Conservation (phyloP, 2,329 filamentous ascomycete species). For the Teratosphaeria zuluensis region DNA sequence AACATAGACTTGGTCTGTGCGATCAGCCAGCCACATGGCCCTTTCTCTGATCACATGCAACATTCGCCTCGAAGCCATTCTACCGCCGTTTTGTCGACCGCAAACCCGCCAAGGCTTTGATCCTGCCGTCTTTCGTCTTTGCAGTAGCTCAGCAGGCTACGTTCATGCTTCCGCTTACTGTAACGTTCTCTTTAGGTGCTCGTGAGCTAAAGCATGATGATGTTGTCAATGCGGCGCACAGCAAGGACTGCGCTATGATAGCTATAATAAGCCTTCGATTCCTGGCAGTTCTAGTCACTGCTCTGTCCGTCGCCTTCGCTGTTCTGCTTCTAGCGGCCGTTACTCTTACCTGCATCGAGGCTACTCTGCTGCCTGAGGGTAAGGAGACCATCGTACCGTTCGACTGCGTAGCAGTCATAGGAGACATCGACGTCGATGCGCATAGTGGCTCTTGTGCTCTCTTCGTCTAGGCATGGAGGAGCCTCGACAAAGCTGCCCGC, state of each 20-base stretch:
- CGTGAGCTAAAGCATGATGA: conserved; percentile 16
- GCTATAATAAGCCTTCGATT: conserved; percentile 32
- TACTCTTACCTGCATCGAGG: conserved; percentile 72
- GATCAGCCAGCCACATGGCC: too few relatives aligned
- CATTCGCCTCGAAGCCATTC: conserved; percentile 45
- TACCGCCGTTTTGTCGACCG: conserved; percentile 60
- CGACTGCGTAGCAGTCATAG: conserved; percentile 67
- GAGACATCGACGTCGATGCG: conserved; percentile 61
- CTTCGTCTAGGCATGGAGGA: conserved; percentile 67
- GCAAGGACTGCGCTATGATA: conserved; percentile 18
- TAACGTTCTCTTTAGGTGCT: conserved; percentile 40
- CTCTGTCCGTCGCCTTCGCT: conserved; percentile 47
- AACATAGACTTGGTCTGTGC: too few relatives aligned
- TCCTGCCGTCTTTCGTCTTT: conserved; percentile 56
- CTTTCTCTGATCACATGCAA: background rate
- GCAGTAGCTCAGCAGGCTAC: conserved; percentile 45
- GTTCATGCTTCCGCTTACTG: conserved; percentile 38
- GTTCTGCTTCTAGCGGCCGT: conserved; percentile 71
- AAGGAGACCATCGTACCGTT: conserved; percentile 81
- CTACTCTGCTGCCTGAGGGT: conserved; percentile 71
- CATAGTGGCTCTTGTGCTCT: conserved; percentile 49
- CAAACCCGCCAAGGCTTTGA: conserved; percentile 58
- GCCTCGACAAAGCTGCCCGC: conserved; percentile 64
- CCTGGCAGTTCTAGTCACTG: conserved; percentile 28
- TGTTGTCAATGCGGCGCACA: conserved; percentile 11